Conservation (phyloP, 2,329 filamentous ascomycete genomes). For the Verticillium klebahnii region DNA sequence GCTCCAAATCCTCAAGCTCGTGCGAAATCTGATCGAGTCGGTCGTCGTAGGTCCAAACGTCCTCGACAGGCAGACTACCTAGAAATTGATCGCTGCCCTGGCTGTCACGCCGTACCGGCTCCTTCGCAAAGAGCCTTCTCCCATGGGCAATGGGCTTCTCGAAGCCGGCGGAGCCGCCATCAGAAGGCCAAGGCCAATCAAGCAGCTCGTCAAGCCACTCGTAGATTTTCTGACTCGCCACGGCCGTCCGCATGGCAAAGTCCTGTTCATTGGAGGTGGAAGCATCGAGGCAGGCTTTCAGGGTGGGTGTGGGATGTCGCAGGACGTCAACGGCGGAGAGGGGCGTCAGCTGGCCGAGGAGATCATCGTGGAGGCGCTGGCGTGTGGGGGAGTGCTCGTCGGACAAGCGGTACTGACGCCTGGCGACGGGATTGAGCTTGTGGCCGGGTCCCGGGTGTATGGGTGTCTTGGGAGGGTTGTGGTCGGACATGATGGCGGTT, state of each 20-base stretch:
- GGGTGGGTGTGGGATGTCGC: slow-evolving; percentile 42
- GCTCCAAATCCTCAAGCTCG: slow-evolving; percentile 64
- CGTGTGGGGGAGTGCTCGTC: slow-evolving; percentile 41
- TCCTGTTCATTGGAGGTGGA: slow-evolving; percentile 64
- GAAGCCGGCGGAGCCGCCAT: slow-evolving; percentile 48
- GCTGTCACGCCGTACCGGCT: slow-evolving; percentile 9
- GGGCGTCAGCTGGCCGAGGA: slow-evolving; percentile 58
- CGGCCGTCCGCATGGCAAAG: slow-evolving; percentile 65
- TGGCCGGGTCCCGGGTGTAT: slow-evolving; percentile 27
- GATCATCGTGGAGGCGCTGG: slow-evolving; percentile 46
- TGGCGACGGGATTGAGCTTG: slow-evolving; percentile 26
- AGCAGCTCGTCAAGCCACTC: slow-evolving; percentile 68
- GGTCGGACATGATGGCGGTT: slow-evolving; percentile 27
- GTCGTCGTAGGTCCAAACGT: slow-evolving; percentile 64
- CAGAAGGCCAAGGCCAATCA: slow-evolving; percentile 52
- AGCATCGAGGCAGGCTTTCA: slow-evolving; percentile 56
- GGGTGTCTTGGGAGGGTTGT: slow-evolving; percentile 18
- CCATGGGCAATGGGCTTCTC: slow-evolving; percentile 32
- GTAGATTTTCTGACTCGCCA: slow-evolving; percentile 66
- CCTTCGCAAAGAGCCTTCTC: slow-evolving; percentile 18
- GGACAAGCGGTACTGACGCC: slow-evolving; percentile 32
- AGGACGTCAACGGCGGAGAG: slow-evolving; percentile 57
- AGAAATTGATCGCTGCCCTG: slow-evolving; percentile 42
- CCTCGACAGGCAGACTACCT: slow-evolving; percentile 63
- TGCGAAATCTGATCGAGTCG: slow-evolving; percentile 70